These are phyloP conservation scores for Hagleromyces aurorensis DNA, from an alignment of 805 yeast species.

Conservation along the genomic window DNA sequence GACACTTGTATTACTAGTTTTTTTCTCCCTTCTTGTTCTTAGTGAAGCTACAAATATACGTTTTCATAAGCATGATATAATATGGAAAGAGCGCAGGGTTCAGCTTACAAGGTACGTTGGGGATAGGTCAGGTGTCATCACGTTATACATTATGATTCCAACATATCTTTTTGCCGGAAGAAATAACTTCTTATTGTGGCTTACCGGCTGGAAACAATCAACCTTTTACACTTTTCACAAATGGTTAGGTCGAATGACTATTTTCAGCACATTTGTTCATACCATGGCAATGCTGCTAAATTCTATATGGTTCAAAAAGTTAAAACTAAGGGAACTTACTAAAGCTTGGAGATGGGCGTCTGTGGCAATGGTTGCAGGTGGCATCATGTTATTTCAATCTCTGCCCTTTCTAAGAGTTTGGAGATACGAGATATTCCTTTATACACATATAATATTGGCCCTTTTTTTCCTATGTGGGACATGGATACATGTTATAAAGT, in stretches of 20 bases:
- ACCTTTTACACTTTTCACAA: constrained; percentile 6
- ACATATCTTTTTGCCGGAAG: constrained; percentile 5
- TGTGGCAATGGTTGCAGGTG: constrained; percentile 6
- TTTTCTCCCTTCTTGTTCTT: constrained; percentile 7
- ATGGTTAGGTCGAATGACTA: constrained; percentile 6
- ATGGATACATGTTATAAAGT: constrained; percentile 2
- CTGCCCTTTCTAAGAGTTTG: constrained; percentile 1
- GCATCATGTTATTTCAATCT: constrained; percentile 4
- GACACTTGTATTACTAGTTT: constrained; percentile 8
- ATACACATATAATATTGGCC: constrained; percentile 4
- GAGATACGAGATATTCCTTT: constrained; percentile 5
- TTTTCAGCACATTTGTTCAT: constrained; percentile 1
- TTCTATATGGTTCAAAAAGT: constrained; percentile 31
- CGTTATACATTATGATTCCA: constrained; percentile 24
- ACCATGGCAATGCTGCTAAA: constrained; percentile 1
- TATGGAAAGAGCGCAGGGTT: constrained; percentile 4
- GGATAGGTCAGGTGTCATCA: constrained; percentile 44
- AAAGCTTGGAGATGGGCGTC: constrained; percentile 7
- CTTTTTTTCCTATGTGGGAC: constrained; percentile 4
- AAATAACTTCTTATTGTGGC: constrained; percentile 5
- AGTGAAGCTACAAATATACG: constrained; percentile 8
- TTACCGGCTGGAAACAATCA: constrained; percentile 8
- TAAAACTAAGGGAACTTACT: constrained; percentile 28
- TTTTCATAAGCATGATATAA: constrained; percentile 4
- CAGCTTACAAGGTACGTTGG: constrained; percentile 30